A percentile compares a stretch with the other conserved stretches of the same genome.
phyloP scores from a whole-genome alignment of 2,329 filamentous ascomycete species.

The Penicillium sp. region DNA sequence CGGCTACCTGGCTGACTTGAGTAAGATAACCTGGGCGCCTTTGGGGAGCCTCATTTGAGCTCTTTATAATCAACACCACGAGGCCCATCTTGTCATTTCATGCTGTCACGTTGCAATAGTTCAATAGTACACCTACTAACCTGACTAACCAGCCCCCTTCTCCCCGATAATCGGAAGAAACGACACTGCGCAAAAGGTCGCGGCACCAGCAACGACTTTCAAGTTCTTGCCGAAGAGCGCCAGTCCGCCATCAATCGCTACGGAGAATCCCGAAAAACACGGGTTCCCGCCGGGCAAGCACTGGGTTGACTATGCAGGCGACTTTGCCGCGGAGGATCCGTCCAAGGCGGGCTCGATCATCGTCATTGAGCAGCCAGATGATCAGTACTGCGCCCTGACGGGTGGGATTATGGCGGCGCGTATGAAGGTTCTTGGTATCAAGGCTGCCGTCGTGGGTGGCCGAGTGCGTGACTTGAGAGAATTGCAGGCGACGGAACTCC shows the following conservation, averaged over 20 bases:
- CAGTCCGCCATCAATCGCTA: slow-evolving; percentile 32
- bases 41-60: neutral
- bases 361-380: slow-evolving; percentile 63
- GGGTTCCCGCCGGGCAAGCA: slow-evolving; percentile 61
- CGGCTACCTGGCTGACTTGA: slow-evolving; percentile 64
- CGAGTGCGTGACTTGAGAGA: slow-evolving; percentile 66
- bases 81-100: neutral
- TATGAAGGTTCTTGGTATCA: slow-evolving; percentile 62
- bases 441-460: slow-evolving; percentile 65
- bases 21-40: slow-evolving; percentile 31
- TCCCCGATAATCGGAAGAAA: slow-evolving; percentile 33
- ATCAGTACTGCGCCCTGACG: slow-evolving; percentile 67
- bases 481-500: slow-evolving; percentile 55
- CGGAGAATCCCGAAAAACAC: slow-evolving; percentile 32
- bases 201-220: slow-evolving; percentile 46
- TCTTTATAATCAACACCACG: neutral
- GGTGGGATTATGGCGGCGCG: slow-evolving; percentile 75
- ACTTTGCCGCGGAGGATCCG: slow-evolving; percentile 17
- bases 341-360: slow-evolving; percentile 59
- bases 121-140: slow-evolving; percentile 2
- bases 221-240: slow-evolving; percentile 59
- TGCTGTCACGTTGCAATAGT: neutral
- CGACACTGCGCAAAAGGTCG: slow-evolving; percentile 32
- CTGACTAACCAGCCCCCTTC: slow-evolving; percentile 27
- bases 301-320: slow-evolving; percentile 61